These are phyloP conservation scores for Diplodia sapinea DNA, from an alignment of 2,329 filamentous ascomycete genomes.

Conservation along the genomic window DNA sequence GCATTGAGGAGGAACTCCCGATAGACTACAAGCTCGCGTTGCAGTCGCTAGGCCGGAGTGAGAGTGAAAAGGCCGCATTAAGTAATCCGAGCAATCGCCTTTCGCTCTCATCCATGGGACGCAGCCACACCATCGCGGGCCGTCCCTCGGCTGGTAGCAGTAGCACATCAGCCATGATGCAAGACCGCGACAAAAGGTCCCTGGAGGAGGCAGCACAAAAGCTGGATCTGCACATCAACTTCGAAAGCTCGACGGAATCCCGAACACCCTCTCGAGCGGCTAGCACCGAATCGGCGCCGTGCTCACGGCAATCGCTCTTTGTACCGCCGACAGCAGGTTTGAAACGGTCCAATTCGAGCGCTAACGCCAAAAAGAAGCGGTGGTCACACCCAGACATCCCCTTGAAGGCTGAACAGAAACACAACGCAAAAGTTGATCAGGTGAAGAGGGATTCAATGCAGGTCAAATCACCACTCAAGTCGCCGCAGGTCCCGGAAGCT, in stretches of 20 bases:
- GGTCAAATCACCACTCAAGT: conserved; percentile 43
- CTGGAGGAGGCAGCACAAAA: conserved; percentile 24
- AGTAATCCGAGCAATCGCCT: conserved; percentile 23
- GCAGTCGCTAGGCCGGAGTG: conserved; percentile 36
- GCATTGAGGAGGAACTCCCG: conserved; percentile 37
- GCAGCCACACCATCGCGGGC: conserved; percentile 27
- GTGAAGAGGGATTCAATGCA: conserved; percentile 31
- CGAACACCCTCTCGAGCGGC: conserved; percentile 29
- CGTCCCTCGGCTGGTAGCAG: conserved; percentile 14
- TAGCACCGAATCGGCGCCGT: conserved; percentile 32
- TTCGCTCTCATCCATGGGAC: conserved; percentile 28
- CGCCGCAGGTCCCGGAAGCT: conserved; percentile 48
- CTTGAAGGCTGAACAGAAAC: conserved; percentile 45
- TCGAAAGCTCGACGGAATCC: conserved; percentile 16
- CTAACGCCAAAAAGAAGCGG: conserved; percentile 45
- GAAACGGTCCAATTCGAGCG: conserved; percentile 41
- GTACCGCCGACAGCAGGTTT: conserved; percentile 35
- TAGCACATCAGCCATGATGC: conserved; percentile 20
- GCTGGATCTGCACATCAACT: conserved; percentile 24
- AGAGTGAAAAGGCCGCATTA: conserved; percentile 19
- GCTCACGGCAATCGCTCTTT: conserved; percentile 33
- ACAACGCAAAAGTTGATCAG: conserved; percentile 37
- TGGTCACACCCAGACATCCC: conserved; percentile 51
- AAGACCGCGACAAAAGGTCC: conserved; percentile 27
- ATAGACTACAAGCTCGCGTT: conserved; percentile 50